These are phyloP conservation scores for Leccinum aurantiacum DNA, from an alignment of 768 basidiomycete species.

Conservation along the genomic window DNA sequence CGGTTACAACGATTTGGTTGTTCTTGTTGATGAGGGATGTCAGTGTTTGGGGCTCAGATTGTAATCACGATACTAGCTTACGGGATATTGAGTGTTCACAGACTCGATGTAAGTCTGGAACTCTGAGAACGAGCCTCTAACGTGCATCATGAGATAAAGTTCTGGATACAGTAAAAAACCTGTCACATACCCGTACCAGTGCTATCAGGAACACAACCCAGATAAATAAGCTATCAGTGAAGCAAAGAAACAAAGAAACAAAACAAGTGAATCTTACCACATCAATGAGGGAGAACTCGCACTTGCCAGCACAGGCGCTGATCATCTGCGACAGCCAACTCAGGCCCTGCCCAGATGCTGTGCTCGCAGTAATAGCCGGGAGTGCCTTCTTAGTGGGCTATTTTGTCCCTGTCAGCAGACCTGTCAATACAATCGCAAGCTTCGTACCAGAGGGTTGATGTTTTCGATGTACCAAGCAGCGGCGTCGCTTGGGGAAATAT, in stretches of 20 bases:
- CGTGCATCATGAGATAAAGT: not conserved
- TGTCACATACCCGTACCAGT: conserved; percentile 31
- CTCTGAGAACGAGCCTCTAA: conserved; percentile 24
- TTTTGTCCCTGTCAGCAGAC: not conserved
- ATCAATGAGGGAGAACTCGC: conserved; percentile 37
- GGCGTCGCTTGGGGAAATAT: conserved; percentile 30
- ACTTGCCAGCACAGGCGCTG: conserved; percentile 33
- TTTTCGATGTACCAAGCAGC: conserved; percentile 37
- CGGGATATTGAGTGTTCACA: conserved; percentile 30
- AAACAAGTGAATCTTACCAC: conserved; percentile 18
- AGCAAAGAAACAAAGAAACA: not conserved
- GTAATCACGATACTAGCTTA: conserved; percentile 5
- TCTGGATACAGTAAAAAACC: not conserved
- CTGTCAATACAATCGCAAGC: not conserved
- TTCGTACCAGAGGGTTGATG: conserved; percentile 37
- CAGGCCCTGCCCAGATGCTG: conserved; percentile 32
- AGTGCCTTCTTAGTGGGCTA: conserved; percentile 40
- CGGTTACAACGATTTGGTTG: conserved; percentile 29
- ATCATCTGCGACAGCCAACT: conserved; percentile 38
- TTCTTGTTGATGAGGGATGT: conserved; percentile 13
- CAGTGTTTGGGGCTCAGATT: not conserved
- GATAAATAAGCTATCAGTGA: not conserved
- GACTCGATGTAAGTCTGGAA: conserved; percentile 32
- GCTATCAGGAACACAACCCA: conserved; percentile 7
- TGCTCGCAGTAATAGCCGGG: conserved; percentile 38